Conservation (phyloP, 2,329 filamentous ascomycete genomes). For the Boeremia exigua region DNA sequence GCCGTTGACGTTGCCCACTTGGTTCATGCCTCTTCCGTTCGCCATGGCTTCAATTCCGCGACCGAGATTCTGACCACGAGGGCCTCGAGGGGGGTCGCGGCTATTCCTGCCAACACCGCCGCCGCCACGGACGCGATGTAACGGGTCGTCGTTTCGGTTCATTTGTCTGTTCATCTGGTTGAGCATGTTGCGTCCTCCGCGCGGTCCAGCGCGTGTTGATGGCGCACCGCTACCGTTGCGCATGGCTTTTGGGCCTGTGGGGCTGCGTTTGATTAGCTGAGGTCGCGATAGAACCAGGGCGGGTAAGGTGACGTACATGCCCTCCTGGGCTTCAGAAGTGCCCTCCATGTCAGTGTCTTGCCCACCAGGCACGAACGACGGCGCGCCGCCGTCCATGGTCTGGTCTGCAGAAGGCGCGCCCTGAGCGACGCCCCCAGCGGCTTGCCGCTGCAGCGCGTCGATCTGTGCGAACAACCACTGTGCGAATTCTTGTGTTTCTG, state of each 20-base stretch:
- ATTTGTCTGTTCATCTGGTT: conserved; percentile 84
- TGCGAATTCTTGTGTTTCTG: conserved; percentile 81
- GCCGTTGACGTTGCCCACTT: conserved; percentile 37
- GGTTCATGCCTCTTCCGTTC: conserved; percentile 49
- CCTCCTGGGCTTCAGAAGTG: conserved; percentile 51
- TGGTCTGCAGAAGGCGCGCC: conserved; percentile 25
- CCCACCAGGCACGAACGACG: conserved; percentile 44
- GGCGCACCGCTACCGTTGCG: conserved; percentile 66
- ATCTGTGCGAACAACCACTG: conserved; percentile 94
- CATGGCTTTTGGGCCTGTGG: conserved; percentile 95
- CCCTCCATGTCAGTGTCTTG: conserved; percentile 77
- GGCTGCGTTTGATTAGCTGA: conserved; percentile 63
- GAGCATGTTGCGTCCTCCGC: conserved; percentile 77
- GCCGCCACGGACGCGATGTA: conserved; percentile 78
- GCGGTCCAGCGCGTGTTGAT: conserved; percentile 45
- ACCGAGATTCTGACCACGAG: conserved; percentile 58
- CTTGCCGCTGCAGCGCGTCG: conserved; percentile 67
- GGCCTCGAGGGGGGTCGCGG: conserved; percentile 75
- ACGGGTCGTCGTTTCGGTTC: conserved; percentile 76
- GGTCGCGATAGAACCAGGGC: conserved; percentile 1
- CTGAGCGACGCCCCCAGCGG: conserved; percentile 55
- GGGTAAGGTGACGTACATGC: conserved; percentile 48
- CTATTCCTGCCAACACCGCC: conserved; percentile 84
- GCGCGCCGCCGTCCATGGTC: conserved; percentile 31
- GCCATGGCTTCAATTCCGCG: conserved; percentile 45